These are phyloP conservation scores for Cladophialophora exuberans DNA, from an alignment of 2,329 filamentous ascomycete genomes.

Conservation along the genomic window DNA sequence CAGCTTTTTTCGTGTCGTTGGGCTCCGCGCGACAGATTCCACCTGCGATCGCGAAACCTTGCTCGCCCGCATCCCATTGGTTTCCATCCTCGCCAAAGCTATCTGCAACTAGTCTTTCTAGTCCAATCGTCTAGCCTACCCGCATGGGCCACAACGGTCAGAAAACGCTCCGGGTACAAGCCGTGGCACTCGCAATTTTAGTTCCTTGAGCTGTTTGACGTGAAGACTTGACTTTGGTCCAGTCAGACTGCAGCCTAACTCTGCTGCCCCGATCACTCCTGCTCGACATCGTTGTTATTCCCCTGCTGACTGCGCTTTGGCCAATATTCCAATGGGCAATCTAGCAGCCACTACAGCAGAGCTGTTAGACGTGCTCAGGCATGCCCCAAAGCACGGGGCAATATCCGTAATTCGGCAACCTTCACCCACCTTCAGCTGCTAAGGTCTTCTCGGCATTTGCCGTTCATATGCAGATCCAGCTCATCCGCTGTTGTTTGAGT, in stretches of 20 bases:
- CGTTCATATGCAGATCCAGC: not conserved
- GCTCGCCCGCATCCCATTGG: constrained; percentile 3
- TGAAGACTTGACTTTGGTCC: constrained; percentile 23
- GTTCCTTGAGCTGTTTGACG: constrained; percentile 26
- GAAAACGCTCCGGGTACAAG: constrained; percentile 27
- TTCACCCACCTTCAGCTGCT: not conserved
- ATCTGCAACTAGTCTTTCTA: constrained; percentile 11
- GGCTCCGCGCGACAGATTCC: constrained; percentile 21
- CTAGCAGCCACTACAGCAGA: too few relatives aligned
- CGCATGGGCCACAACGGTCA: constrained; percentile 28
- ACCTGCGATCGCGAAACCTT: constrained; percentile 19
- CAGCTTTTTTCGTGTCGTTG: constrained; percentile 14
- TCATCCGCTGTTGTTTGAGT: not conserved
- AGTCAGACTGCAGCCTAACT: constrained; percentile 10
- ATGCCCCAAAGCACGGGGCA: not conserved
- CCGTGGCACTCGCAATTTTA: constrained; percentile 30
- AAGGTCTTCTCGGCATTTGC: not conserved
- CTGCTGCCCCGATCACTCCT: constrained; percentile 4
- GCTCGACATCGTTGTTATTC: not conserved
- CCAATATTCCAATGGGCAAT: not conserved
- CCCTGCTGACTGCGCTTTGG: not conserved
- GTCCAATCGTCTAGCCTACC: constrained; percentile 6
- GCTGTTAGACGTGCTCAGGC: not conserved
- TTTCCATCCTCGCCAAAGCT: constrained; percentile 11
- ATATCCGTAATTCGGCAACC: not conserved